phyloP scores from a whole-genome alignment of 2,329 filamentous ascomycete species.

The Penicillium glabrum region DNA sequence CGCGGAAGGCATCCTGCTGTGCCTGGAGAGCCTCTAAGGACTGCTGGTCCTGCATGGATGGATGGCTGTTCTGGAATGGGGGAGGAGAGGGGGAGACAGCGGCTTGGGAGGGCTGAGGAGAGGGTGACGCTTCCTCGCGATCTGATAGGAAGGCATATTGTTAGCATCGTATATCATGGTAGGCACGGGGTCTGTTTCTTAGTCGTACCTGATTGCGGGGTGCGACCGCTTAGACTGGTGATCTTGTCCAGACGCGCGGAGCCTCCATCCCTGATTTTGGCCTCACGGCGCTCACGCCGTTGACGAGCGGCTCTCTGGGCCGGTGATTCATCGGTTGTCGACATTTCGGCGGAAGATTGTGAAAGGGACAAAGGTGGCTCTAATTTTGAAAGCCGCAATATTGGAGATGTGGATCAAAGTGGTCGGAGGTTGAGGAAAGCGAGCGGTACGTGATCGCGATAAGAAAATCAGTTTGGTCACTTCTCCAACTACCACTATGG shows the following conservation, averaged over 20 bases:
- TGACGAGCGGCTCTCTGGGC: slow-evolving; percentile 56
- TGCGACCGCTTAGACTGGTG: slow-evolving; percentile 58
- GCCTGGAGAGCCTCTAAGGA: slow-evolving; percentile 36
- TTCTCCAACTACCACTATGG: background rate
- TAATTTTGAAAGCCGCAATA: background rate
- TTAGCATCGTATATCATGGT: slow-evolving; percentile 7
- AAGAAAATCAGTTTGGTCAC: slow-evolving; percentile 9
- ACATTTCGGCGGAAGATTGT: slow-evolving; percentile 25
- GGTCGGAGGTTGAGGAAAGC: background rate
- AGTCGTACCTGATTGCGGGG: slow-evolving; percentile 39
- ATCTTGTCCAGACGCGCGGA: slow-evolving; percentile 62
- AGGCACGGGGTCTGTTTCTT: background rate
- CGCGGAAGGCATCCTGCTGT: slow-evolving; percentile 45
- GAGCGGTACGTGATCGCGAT: slow-evolving; percentile 14
- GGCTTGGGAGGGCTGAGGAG: slow-evolving; percentile 9
- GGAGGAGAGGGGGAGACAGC: slow-evolving; percentile 21
- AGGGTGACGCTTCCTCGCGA: slow-evolving; percentile 25
- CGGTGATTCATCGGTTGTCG: slow-evolving; percentile 44
- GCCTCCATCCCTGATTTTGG: slow-evolving; percentile 61
- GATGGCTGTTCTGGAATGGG: background rate
- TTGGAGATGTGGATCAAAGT: background rate
- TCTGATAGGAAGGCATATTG: slow-evolving; percentile 12
- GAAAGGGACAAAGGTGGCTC: background rate
- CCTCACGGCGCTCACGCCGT: slow-evolving; percentile 62
- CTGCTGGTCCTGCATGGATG: slow-evolving; percentile 25